Percentiles rank a stretch among this genome's conserved stretches.
These are phyloP conservation scores for Boletus rubropictus DNA, from an alignment of 768 basidiomycete species.

Conservation along the genomic window DNA sequence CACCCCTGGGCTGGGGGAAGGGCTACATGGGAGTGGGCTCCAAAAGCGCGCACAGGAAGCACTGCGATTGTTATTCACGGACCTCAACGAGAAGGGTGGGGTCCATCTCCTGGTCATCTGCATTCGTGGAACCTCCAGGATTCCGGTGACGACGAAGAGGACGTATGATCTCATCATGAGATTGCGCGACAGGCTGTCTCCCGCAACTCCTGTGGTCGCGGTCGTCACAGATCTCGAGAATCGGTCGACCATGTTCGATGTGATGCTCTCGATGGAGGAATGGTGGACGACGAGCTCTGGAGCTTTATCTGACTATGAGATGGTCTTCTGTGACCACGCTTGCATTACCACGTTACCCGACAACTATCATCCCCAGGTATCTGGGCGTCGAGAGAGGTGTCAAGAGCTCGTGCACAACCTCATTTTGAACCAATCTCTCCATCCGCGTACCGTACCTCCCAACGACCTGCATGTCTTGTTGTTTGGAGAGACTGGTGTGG, in stretches of 20 bases:
- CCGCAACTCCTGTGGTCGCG: slow-evolving; percentile 21
- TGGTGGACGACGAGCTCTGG: slow-evolving; percentile 36
- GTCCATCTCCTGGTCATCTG: slow-evolving; percentile 26
- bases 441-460: slow-evolving; percentile 12
- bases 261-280: slow-evolving; percentile 25
- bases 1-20: slow-evolving; percentile 28
- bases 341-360: slow-evolving; percentile 35
- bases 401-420: slow-evolving; percentile 17
- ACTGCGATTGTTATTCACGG: slow-evolving; percentile 17
- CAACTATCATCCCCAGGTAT: slow-evolving; percentile 16
- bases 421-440: slow-evolving; percentile 14
- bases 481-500: slow-evolving; percentile 35
- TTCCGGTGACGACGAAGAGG: slow-evolving; percentile 14
- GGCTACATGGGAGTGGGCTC: slow-evolving; percentile 10
- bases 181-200: slow-evolving; percentile 13
- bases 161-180: slow-evolving; percentile 16
- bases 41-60: slow-evolving; percentile 19
- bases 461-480: slow-evolving; percentile 32
- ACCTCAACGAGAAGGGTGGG: slow-evolving; percentile 19
- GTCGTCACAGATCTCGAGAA: slow-evolving; percentile 31
- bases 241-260: slow-evolving; percentile 7
- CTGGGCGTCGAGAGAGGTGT: slow-evolving; percentile 18
- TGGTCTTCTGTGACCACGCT: slow-evolving; percentile 31
- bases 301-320: slow-evolving; percentile 24
- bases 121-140: slow-evolving; percentile 18